Conservation (phyloP, 306 rosid species). For the Aeschynomene evenia region DNA sequence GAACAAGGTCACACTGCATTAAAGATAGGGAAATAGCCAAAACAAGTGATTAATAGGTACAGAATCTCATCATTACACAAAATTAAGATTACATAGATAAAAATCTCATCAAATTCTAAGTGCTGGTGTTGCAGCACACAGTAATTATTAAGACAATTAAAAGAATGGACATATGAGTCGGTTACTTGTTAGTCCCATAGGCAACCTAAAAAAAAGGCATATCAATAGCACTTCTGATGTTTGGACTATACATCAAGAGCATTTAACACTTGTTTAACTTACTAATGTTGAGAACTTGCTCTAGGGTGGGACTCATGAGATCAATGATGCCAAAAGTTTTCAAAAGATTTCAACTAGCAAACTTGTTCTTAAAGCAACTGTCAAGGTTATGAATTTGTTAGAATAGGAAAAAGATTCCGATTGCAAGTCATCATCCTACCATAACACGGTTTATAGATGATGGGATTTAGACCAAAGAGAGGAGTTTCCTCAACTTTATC, state of each 20-base stretch:
- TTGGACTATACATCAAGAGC: neutral
- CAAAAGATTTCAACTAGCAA: conserved; percentile 29
- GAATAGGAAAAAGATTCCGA: conserved; percentile 29
- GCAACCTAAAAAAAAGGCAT: neutral
- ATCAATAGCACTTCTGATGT: neutral
- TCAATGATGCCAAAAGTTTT: conserved; percentile 21
- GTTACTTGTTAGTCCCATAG: conserved; percentile 12
- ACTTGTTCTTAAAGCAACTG: conserved; percentile 28
- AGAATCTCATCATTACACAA: neutral
- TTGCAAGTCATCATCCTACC: conserved; percentile 21
- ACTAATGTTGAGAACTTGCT: neutral
- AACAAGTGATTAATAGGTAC: neutral
- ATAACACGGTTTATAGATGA: conserved; percentile 9
- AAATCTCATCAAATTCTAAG: too few relatives aligned
- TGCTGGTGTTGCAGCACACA: neutral
- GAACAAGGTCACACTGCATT: conserved; percentile 60
- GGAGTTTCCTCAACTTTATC: conserved; percentile 25
- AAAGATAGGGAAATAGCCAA: neutral
- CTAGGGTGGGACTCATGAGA: conserved; percentile 16
- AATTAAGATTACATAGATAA: neutral
- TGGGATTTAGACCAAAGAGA: conserved; percentile 22
- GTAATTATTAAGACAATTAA: neutral
- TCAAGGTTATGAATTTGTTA: conserved; percentile 19
- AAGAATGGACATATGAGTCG: conserved; percentile 8
- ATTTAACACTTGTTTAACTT: conserved; percentile 13